These are phyloP conservation scores for Zygosaccharomyces pseudorouxii DNA, from an alignment of 805 yeast genomes.

Conservation along the genomic window DNA sequence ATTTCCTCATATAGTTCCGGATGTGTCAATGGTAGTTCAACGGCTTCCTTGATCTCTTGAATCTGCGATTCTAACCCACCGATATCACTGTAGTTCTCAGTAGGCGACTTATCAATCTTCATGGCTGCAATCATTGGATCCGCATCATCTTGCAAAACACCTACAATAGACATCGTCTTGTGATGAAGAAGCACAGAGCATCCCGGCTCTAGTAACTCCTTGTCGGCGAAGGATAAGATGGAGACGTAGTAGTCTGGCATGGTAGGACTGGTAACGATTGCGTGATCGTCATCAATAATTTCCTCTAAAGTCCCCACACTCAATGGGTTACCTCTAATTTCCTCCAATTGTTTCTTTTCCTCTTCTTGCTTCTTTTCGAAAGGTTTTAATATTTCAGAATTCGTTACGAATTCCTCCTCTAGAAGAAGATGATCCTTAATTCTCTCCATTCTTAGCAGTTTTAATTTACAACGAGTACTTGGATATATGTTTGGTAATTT, in stretches of 20 bases:
- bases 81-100: slow-evolving; percentile 93
- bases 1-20: slow-evolving; percentile 96
- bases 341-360: slow-evolving; percentile 92
- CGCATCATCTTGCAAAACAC: slow-evolving; percentile 95
- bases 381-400: slow-evolving; percentile 91
- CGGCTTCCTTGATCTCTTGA: slow-evolving; percentile 96
- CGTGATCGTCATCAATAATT: slow-evolving; percentile 97
- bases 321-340: slow-evolving; percentile 93
- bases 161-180: slow-evolving; percentile 93
- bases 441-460: slow-evolving; percentile 86
- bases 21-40: slow-evolving; percentile 91
- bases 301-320: slow-evolving; percentile 95
- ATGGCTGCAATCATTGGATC: slow-evolving; percentile 97
- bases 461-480: slow-evolving; percentile 87
- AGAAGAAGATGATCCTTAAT: slow-evolving; percentile 91
- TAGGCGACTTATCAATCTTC: slow-evolving; percentile 97
- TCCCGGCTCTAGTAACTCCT: slow-evolving; percentile 93
- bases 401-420: slow-evolving; percentile 94
- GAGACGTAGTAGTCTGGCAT: slow-evolving; percentile 98
- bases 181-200: slow-evolving; percentile 94
- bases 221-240: slow-evolving; percentile 93
- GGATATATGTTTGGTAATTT: slow-evolving; percentile 88
- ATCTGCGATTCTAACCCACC: slow-evolving; percentile 96
- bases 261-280: slow-evolving; percentile 91
- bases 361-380: slow-evolving; percentile 95